Percentiles rank a stretch among this genome's conserved stretches.
These are phyloP conservation scores for Argentina anserina DNA, from an alignment of 306 rosid genomes.

Conservation along the genomic window DNA sequence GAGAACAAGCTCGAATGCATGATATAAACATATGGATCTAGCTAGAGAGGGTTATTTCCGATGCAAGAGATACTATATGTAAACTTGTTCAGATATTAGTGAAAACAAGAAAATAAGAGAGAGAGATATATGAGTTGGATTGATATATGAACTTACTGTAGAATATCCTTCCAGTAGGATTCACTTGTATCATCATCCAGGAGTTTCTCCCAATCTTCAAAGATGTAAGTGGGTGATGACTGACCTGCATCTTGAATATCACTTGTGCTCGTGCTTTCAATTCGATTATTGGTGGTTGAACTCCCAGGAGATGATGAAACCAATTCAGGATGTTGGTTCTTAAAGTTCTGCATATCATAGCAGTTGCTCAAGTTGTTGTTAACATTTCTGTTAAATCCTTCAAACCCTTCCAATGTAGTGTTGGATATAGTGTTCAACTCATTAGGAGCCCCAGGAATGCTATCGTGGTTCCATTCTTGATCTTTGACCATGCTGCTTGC, in stretches of 20 bases:
- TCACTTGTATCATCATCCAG: constrained; percentile 50
- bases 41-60: background rate
- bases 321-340: constrained; percentile 40
- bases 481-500: background rate
- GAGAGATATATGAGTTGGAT: constrained; percentile 5
- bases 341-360: constrained; percentile 19
- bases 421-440: constrained; percentile 26
- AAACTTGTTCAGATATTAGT: background rate
- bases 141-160: constrained; percentile 52
- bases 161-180: constrained; percentile 80
- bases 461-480: background rate
- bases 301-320: constrained; percentile 33
- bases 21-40: background rate
- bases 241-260: constrained; percentile 16
- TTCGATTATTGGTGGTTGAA: constrained; percentile 27
- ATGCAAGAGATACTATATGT: background rate
- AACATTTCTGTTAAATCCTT: background rate
- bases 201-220: constrained; percentile 71
- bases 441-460: constrained; percentile 1
- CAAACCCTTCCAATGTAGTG: constrained; percentile 22
- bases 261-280: constrained; percentile 24
- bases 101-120: background rate
- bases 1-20: background rate
- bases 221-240: constrained; percentile 34
- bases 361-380: constrained; percentile 21